Percentiles rank a stretch among this genome's conserved stretches.
Evolutionary conservation across 257 asterid species (phyloP).

Genomic region (Gentiana straminea): DNA sequence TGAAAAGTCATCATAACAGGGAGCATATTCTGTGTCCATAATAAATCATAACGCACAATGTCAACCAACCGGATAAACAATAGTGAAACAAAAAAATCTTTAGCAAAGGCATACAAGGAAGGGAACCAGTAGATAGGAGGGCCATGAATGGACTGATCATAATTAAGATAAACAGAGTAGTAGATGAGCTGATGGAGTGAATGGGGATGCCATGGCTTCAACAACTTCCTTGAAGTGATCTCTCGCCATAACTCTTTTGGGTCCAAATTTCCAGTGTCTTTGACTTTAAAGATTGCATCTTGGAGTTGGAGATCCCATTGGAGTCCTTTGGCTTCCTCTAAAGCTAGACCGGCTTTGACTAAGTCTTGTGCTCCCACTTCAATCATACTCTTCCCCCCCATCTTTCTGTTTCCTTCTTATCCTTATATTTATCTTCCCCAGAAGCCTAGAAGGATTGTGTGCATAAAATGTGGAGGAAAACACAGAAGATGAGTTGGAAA

Average conservation of each 20-base stretch:
- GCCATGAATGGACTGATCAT: constrained; percentile 42
- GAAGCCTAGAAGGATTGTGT: too few species aligned
- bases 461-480: too few species aligned
- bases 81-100: constrained; percentile 8
- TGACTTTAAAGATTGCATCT: constrained; percentile 15
- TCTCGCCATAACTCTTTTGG: constrained; percentile 46
- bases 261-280: constrained; percentile 6
- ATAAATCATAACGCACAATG: too few species aligned
- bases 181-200: constrained; percentile 63
- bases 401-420: constrained; percentile 1
- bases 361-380: constrained; percentile 50
- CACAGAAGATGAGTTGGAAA: too few species aligned
- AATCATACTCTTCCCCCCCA: constrained; percentile 37
- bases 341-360: constrained; percentile 37
- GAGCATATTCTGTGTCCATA: constrained; percentile 58
- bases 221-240: constrained; percentile 35
- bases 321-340: constrained; percentile 47
- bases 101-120: constrained; percentile 79
- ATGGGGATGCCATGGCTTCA: constrained; percentile 73
- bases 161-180: constrained; percentile 41
- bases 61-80: too few species aligned
- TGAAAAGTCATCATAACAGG: not conserved
- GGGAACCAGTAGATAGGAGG: constrained; percentile 90
- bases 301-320: constrained; percentile 33
- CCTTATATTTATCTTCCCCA: too few species aligned